A percentile compares a stretch with the other conserved stretches of the same genome.
phyloP scores from a whole-genome alignment of 1,284 basidiomycete species.

The Omphalotus olearius region DNA sequence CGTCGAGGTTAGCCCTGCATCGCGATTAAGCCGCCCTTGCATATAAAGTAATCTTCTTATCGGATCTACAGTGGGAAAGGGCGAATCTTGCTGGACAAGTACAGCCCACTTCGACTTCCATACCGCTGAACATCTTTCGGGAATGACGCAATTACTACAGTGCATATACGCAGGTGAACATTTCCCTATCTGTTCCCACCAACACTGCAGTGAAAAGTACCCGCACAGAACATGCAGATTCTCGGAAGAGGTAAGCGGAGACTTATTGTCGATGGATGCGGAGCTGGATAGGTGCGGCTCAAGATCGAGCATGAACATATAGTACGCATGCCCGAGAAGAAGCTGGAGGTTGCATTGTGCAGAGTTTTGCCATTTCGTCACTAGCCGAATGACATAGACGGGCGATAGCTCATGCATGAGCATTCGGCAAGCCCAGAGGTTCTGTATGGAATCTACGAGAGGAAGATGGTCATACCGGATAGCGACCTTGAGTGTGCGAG shows the following conservation, averaged over 20 bases:
- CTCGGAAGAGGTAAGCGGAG: conserved; percentile 5
- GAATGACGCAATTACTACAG: conserved; percentile 5
- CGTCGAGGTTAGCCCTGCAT: neutral
- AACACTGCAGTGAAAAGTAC: conserved; percentile 9
- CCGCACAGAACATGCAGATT: conserved; percentile 10
- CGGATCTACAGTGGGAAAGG: conserved; percentile 7
- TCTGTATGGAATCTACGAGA: conserved; percentile 2
- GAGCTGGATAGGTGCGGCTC: conserved; percentile 6
- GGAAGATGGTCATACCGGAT: neutral
- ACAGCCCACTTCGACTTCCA: conserved; percentile 1
- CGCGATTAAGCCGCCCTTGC: conserved; percentile 3
- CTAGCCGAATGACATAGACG: conserved; percentile 6
- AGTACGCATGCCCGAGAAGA: conserved; percentile 12
- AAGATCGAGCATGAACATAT: conserved; percentile 10
- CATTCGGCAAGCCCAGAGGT: conserved; percentile 1
- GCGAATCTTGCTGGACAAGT: neutral
- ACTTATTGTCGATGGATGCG: neutral
- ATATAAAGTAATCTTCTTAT: conserved; percentile 7
- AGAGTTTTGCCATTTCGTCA: conserved; percentile 4
- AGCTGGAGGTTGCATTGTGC: conserved; percentile 4
- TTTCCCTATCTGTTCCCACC: conserved; percentile 11
- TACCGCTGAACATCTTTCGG: conserved; percentile 3
- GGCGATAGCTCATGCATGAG: conserved; percentile 8
- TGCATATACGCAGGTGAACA: conserved; percentile 9
- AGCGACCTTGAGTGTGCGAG: conserved; percentile 2